Percentiles rank a stretch among this genome's conserved stretches.
These are phyloP conservation scores for Alternaria alternata DNA, from an alignment of 2,329 filamentous ascomycete species.

Conservation along the genomic window DNA sequence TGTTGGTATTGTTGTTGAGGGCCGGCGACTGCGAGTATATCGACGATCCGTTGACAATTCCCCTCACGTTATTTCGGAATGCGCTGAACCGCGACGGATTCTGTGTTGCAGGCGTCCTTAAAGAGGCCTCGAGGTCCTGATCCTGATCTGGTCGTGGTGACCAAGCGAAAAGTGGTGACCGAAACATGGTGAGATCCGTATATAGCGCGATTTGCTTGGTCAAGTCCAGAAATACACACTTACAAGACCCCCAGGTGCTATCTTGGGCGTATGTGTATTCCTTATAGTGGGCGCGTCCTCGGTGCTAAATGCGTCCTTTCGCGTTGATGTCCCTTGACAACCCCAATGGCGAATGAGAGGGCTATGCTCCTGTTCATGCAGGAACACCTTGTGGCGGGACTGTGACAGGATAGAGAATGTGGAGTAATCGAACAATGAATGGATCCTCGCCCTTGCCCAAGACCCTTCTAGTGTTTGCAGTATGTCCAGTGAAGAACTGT, in stretches of 20 bases:
- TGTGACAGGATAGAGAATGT: constrained; percentile 19
- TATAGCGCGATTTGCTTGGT: constrained; percentile 13
- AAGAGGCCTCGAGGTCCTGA: constrained; percentile 35
- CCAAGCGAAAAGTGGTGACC: constrained; percentile 43
- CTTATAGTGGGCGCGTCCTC: constrained; percentile 41
- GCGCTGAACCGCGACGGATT: constrained; percentile 31
- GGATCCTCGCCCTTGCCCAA: constrained; percentile 42
- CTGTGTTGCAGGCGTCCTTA: constrained; percentile 21
- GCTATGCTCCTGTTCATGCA: constrained; percentile 35
- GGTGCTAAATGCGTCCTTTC: constrained; percentile 26
- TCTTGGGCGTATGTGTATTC: constrained; percentile 26
- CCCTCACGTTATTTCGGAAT: constrained; percentile 34
- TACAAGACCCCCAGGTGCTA: constrained; percentile 18
- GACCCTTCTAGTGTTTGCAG: constrained; percentile 37
- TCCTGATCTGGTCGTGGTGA: constrained; percentile 45
- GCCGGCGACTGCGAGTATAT: constrained; percentile 48
- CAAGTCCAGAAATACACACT: constrained; percentile 20
- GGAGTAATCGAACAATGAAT: constrained; percentile 40
- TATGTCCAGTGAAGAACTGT: constrained; percentile 25
- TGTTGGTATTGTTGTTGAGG: constrained; percentile 28
- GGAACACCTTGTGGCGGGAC: constrained; percentile 30
- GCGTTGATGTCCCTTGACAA: constrained; percentile 23
- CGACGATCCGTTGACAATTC: constrained; percentile 48
- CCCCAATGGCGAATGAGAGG: constrained; percentile 37
- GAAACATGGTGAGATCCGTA: constrained; percentile 38